Evolutionary conservation across 1,139 yeast genomes (phyloP).

Genomic region (Candida sanyaensis): DNA sequence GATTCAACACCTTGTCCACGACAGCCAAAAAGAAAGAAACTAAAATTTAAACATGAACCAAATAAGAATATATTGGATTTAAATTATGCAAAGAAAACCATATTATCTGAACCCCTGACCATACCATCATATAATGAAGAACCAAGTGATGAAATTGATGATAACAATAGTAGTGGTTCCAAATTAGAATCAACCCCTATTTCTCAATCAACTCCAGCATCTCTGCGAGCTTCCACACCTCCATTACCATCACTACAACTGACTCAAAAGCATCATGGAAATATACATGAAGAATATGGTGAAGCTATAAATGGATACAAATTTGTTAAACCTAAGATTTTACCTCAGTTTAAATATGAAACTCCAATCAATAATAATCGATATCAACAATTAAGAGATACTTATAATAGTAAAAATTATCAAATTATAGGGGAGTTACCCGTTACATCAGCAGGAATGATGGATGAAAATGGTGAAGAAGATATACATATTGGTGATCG

Average conservation of each 20-base stretch:
- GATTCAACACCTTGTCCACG: slow-evolving; percentile 40
- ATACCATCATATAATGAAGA: slow-evolving; percentile 13
- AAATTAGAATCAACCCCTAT: slow-evolving; percentile 27
- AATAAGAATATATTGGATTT: slow-evolving; percentile 24
- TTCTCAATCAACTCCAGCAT: slow-evolving; percentile 39
- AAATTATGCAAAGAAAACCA: slow-evolving; percentile 26
- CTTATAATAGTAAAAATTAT: slow-evolving; percentile 21
- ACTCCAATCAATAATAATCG: slow-evolving; percentile 21
- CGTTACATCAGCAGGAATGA: slow-evolving; percentile 37
- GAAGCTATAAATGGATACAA: slow-evolving; percentile 35
- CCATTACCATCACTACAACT: slow-evolving; percentile 14
- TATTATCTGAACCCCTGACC: slow-evolving; percentile 11
- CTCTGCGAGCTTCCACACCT: slow-evolving; percentile 31
- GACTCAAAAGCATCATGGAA: not conserved
- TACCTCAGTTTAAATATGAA: slow-evolving; percentile 19
- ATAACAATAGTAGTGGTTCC: slow-evolving; percentile 10
- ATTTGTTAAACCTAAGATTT: slow-evolving; percentile 28
- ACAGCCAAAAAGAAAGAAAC: slow-evolving; percentile 31
- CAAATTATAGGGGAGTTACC: slow-evolving; percentile 38
- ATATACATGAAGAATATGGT: slow-evolving; percentile 21
- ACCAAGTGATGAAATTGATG: slow-evolving; percentile 14
- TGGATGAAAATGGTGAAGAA: slow-evolving; percentile 27
- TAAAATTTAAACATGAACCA: slow-evolving; percentile 23
- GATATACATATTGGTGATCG: slow-evolving; percentile 43
- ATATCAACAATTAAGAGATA: slow-evolving; percentile 11